A percentile compares a stretch with the other conserved stretches of the same genome.
Evolutionary conservation across 768 basidiomycete genomes (phyloP).

Genomic region (Arthromyces matolae): DNA sequence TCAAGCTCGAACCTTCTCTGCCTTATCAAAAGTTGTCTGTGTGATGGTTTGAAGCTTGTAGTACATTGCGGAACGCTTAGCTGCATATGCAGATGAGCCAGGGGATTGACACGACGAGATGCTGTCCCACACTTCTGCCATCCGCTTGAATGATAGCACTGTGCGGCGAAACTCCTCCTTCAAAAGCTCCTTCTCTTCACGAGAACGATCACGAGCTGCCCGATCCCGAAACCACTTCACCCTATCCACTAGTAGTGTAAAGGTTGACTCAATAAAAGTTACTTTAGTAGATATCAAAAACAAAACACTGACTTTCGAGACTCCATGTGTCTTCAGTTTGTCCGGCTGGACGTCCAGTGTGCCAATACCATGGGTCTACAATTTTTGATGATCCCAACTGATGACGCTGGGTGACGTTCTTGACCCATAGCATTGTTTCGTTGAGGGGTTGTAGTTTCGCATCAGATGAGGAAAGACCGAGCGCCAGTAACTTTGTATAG

Average conservation of each 20-base stretch:
- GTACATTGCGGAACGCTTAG: constrained; percentile 5
- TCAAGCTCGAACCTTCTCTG: background rate
- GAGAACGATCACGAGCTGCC: constrained; percentile 19
- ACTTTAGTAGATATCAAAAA: too few relatives aligned
- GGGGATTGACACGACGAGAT: background rate
- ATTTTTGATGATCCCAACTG: constrained; percentile 16
- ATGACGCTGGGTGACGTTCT: constrained; percentile 14
- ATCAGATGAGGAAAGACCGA: constrained; percentile 14
- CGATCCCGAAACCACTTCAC: constrained; percentile 27
- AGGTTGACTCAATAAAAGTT: too few relatives aligned
- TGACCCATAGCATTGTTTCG: constrained; percentile 16
- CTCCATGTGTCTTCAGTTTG: constrained; percentile 20
- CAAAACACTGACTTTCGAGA: constrained; percentile 18
- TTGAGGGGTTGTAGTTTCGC: constrained; percentile 16
- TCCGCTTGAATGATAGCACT: constrained; percentile 3
- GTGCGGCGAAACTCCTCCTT: constrained; percentile 22
- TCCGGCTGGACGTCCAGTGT: constrained; percentile 11
- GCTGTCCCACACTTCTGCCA: constrained; percentile 3
- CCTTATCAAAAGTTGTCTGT: background rate
- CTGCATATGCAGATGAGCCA: constrained; percentile 2
- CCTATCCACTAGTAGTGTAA: constrained; percentile 15
- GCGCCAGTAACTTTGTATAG: constrained; percentile 12
- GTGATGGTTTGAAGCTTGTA: background rate
- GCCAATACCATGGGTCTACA: constrained; percentile 25
- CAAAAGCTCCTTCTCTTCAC: constrained; percentile 27